Conservation (phyloP, 495 filamentous ascomycete species). For the Sordaria brevicollis region DNA sequence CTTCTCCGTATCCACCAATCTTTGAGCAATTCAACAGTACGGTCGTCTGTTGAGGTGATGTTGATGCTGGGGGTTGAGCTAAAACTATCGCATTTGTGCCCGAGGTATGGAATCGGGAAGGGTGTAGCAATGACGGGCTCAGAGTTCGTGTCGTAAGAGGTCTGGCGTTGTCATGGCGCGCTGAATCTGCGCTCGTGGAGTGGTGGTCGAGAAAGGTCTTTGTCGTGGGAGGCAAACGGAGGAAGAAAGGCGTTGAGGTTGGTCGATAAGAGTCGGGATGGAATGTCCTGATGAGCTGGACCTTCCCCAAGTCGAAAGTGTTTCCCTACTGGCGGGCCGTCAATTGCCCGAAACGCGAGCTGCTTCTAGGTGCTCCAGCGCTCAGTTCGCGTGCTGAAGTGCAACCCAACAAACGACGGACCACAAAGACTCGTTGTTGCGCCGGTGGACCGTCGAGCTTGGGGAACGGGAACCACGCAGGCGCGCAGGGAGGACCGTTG, state of each 20-base stretch:
- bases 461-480: not conserved
- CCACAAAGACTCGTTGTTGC: not conserved
- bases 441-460: not conserved
- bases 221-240: not conserved
- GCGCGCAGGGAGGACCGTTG: not conserved
- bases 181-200: not conserved
- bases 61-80: not conserved
- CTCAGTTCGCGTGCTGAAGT: not conserved
- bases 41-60: not conserved
- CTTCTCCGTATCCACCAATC: not conserved
- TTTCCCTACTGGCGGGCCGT: slow-evolving; percentile 5
- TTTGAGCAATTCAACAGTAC: not conserved
- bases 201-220: not conserved
- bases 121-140: not conserved
- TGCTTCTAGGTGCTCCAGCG: not conserved
- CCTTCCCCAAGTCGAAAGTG: not conserved
- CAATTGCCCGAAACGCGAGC: slow-evolving; percentile 1
- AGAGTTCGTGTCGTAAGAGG: not conserved
- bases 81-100: slow-evolving; percentile 8
- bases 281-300: not conserved
- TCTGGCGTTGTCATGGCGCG: not conserved
- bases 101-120: not conserved
- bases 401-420: not conserved
- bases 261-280: not conserved
- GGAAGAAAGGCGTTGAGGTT: not conserved